Conservation (phyloP, 805 yeast species). For the Myxozyma melibiosi region DNA sequence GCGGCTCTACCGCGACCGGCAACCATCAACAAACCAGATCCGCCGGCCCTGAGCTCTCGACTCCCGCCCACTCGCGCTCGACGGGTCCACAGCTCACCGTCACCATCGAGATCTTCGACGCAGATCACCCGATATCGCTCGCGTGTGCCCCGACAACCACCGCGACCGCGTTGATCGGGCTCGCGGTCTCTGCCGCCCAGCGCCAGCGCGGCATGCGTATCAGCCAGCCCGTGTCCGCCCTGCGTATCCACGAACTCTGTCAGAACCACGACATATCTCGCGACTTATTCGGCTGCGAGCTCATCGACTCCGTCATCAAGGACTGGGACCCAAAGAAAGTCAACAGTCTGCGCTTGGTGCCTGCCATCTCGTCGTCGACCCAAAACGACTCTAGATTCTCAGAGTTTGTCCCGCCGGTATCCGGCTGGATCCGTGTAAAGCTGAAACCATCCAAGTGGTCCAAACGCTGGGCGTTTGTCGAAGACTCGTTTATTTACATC, state of each 20-base stretch:
- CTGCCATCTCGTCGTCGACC: not conserved
- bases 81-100: not conserved
- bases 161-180: slow-evolving; percentile 13
- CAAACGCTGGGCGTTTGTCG: slow-evolving; percentile 21
- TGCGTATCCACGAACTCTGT: slow-evolving; percentile 33
- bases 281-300: slow-evolving; percentile 18
- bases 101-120: slow-evolving; percentile 12
- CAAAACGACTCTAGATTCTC: slow-evolving; percentile 11
- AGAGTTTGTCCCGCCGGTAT: slow-evolving; percentile 14
- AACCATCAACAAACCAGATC: no score
- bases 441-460: slow-evolving; percentile 19
- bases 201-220: not conserved
- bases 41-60: no score
- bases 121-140: slow-evolving; percentile 1
- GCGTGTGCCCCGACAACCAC: slow-evolving; percentile 12
- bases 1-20: no score
- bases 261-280: slow-evolving; percentile 6
- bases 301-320: slow-evolving; percentile 12
- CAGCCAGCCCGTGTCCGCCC: not conserved
- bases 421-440: slow-evolving; percentile 15
- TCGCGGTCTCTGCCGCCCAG: slow-evolving; percentile 1
- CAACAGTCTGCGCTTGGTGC: slow-evolving; percentile 6
- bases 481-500: slow-evolving; percentile 6
- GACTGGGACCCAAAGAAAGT: slow-evolving; percentile 11
- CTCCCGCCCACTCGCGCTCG: not conserved